Percentiles rank a stretch among this genome's conserved stretches.
phyloP scores from a whole-genome alignment of 1,284 basidiomycete genomes.

The Sphagnurus paluster region DNA sequence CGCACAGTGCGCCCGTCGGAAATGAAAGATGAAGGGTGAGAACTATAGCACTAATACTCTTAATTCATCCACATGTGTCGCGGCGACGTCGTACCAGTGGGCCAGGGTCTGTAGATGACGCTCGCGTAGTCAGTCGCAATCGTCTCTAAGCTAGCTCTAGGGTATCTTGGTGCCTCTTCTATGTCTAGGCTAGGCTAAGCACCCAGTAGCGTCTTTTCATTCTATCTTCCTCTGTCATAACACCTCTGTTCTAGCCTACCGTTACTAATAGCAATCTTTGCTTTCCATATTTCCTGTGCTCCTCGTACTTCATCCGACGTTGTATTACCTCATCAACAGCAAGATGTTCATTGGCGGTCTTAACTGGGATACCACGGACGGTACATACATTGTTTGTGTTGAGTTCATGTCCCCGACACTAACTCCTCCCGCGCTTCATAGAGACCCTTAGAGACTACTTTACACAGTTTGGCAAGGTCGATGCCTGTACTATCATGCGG shows the following conservation, averaged over 20 bases:
- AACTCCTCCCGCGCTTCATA: conserved; percentile 41
- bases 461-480: conserved; percentile 87
- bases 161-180: conserved; percentile 53
- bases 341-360: conserved; percentile 98
- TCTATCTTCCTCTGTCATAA: conserved; percentile 55
- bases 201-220: conserved; percentile 69
- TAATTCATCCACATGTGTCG: conserved; percentile 33
- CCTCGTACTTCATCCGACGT: conserved; percentile 6
- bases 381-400: conserved; percentile 48
- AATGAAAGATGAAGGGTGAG: conserved; percentile 99
- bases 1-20: conserved; percentile 84
- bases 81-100: conserved; percentile 15
- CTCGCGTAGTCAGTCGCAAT: conserved; percentile 61
- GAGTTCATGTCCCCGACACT: conserved; percentile 26
- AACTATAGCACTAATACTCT: conserved; percentile 21
- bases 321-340: conserved; percentile 48
- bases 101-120: conserved; percentile 35
- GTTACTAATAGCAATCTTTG: conserved; percentile 74
- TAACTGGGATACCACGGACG: conserved; percentile 97
- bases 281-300: conserved; percentile 32
- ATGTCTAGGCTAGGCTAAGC: conserved; percentile 74
- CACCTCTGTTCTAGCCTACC: conserved; percentile 69
- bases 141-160: conserved; percentile 69
- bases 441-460: conserved; percentile 87
- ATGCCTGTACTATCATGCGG: conserved; percentile 94